These are phyloP conservation scores for Colletotrichum sp. DNA, from an alignment of 2,329 filamentous ascomycete genomes.

Conservation along the genomic window DNA sequence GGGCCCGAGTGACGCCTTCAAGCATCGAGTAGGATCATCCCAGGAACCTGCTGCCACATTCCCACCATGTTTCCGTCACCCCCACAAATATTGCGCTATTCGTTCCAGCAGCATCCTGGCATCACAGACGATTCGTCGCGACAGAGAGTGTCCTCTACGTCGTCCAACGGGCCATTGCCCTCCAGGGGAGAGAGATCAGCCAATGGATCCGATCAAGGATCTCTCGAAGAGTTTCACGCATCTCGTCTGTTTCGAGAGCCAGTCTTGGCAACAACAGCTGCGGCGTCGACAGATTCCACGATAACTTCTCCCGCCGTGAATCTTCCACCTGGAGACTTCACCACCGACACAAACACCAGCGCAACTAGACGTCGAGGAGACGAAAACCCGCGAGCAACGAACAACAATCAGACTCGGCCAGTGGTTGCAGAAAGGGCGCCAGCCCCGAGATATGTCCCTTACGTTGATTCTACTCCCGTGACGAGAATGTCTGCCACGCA, in stretches of 20 bases:
- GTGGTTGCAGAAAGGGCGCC: background rate
- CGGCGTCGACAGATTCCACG: background rate
- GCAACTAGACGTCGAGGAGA: background rate
- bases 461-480: slow-evolving; percentile 27
- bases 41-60: background rate
- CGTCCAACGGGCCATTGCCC: background rate
- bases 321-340: background rate
- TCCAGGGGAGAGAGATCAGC: background rate
- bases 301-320: background rate
- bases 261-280: background rate
- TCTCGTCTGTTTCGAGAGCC: background rate
- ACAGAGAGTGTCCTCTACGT: background rate
- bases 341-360: background rate
- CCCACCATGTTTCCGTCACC: slow-evolving; percentile 27
- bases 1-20: slow-evolving; percentile 6
- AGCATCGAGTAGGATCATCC: slow-evolving; percentile 3
- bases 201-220: background rate
- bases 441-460: slow-evolving; percentile 25
- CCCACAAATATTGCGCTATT: slow-evolving; percentile 26
- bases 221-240: background rate
- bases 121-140: background rate
- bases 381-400: background rate
- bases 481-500: slow-evolving; percentile 31
- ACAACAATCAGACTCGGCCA: background rate
- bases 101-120: slow-evolving; percentile 15